Evolutionary conservation across 306 rosid genomes (phyloP).

Genomic region (Datisca glomerata): DNA sequence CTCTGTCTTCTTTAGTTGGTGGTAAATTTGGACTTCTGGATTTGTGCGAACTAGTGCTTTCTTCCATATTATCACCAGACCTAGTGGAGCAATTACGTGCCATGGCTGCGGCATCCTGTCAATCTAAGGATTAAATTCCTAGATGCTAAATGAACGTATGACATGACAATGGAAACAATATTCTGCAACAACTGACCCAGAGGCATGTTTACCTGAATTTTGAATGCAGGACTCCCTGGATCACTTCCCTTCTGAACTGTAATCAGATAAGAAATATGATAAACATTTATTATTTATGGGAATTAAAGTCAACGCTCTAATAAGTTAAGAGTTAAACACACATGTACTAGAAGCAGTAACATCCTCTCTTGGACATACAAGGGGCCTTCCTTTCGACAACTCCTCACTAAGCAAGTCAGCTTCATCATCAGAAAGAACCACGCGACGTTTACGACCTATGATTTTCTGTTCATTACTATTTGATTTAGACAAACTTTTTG

Average conservation of each 20-base stretch:
- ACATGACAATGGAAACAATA: conserved; percentile 5
- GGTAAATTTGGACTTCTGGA: conserved; percentile 23
- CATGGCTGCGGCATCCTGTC: conserved; percentile 40
- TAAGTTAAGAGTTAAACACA: conserved; percentile 31
- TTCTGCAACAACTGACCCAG: conserved; percentile 7
- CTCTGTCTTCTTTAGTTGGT: conserved; percentile 23
- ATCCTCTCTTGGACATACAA: conserved; percentile 22
- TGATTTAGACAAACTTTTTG: conserved; percentile 29
- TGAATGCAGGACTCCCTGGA: conserved; percentile 19
- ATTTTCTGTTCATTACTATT: conserved; percentile 23
- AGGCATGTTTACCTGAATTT: conserved; percentile 52
- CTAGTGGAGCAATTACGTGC: conserved; percentile 26
- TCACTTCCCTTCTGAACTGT: conserved; percentile 36
- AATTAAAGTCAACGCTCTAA: conserved; percentile 12
- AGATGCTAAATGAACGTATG: conserved; percentile 10
- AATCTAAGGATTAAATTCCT: conserved; percentile 18
- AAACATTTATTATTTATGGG: conserved; percentile 12
- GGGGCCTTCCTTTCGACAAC: conserved; percentile 27
- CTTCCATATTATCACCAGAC: conserved; percentile 35
- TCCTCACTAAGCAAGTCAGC: conserved; percentile 31
- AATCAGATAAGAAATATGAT: conserved; percentile 21
- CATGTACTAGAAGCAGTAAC: conserved; percentile 37
- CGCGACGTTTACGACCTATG: conserved; percentile 52
- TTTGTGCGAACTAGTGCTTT: conserved; percentile 67
- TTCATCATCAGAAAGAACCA: conserved; percentile 70